Evolutionary conservation across 2,329 filamentous ascomycete species (phyloP).

Genomic region (Penicillium thymicola): DNA sequence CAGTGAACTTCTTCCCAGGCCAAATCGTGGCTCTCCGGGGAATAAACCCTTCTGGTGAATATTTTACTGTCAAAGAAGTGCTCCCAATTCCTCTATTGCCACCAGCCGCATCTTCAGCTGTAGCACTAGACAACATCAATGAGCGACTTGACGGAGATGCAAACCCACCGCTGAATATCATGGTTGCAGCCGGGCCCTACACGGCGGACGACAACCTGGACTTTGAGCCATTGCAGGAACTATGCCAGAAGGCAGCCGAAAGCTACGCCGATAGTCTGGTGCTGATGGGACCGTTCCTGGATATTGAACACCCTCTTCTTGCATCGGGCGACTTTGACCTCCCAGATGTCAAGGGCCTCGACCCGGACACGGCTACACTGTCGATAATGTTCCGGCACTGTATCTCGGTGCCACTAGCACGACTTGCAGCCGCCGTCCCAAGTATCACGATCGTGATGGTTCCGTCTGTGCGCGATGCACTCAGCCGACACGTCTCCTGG

Average conservation of each 20-base stretch:
- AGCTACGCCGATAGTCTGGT: slow-evolving; percentile 74
- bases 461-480: slow-evolving; percentile 77
- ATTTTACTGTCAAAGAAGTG: slow-evolving; percentile 76
- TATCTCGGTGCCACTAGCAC: slow-evolving; percentile 69
- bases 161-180: slow-evolving; percentile 67
- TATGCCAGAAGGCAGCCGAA: slow-evolving; percentile 74
- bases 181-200: slow-evolving; percentile 83
- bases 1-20: slow-evolving; percentile 86
- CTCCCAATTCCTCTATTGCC: slow-evolving; percentile 72
- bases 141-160: slow-evolving; percentile 64
- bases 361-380: slow-evolving; percentile 77
- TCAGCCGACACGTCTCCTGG: slow-evolving; percentile 83
- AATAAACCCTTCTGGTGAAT: slow-evolving; percentile 79
- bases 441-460: slow-evolving; percentile 76
- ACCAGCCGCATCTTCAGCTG: slow-evolving; percentile 66
- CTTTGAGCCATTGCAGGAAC: slow-evolving; percentile 78
- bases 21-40: slow-evolving; percentile 87
- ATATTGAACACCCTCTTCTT: slow-evolving; percentile 84
- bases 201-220: slow-evolving; percentile 89
- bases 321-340: slow-evolving; percentile 76
- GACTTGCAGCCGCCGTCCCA: slow-evolving; percentile 68
- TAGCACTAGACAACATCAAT: slow-evolving; percentile 65
- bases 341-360: slow-evolving; percentile 61
- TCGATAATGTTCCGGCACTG: slow-evolving; percentile 77
- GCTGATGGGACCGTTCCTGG: slow-evolving; percentile 82